Base-by-base conservation (phyloP, 768 basidiomycete species). In the Collybiopsis luxurians region DNA sequence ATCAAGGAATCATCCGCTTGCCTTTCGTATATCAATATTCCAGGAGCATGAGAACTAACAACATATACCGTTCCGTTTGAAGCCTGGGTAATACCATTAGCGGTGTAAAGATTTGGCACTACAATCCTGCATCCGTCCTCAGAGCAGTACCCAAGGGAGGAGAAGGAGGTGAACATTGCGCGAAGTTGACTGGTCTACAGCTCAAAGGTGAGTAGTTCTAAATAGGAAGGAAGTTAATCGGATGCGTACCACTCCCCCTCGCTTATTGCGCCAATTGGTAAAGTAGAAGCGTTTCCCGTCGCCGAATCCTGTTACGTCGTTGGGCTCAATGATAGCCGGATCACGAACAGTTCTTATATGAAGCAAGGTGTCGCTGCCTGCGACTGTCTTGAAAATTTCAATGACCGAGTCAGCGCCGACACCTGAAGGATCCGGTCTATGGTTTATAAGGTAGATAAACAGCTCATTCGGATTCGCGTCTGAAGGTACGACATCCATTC, bases 391-490 rank as follows among this genome's bases (percentile, higher is more conserved):
- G 66, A 90, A 90, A 23, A 92, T 76, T 66, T 92, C 89, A 24
- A 92, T 71, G 51, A 75, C 79, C 1, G 87, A 88, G 65, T 90
- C 84, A 1, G 89, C 86, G 23, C 89, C 90, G 5, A 79, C 74
- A 15, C 66, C 61, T 4, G 57, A 61, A 1, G 80, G 69, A n/a
- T 72, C 65, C 12, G 66, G 62, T 13, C 85, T 81, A 66, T 90
- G 87, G 66, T 90, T 90, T 61, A 90, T 73, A 19, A 87, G 72
- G 63, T 88, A 90, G 12, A 90, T 72, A 59, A 79, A 87, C 11
- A 89, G 75, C 48, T 77, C 68, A 10, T 74, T 68, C 5, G 80
- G 73, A 55, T 85, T 69, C 2, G 73, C 61, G 2, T 72, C 62
- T 6, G 85, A 84, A 2, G 79, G 73, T 10, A 87, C 84, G 24